Conservation (phyloP, 2,329 filamentous ascomycete genomes). For the Beauveria sp. region DNA sequence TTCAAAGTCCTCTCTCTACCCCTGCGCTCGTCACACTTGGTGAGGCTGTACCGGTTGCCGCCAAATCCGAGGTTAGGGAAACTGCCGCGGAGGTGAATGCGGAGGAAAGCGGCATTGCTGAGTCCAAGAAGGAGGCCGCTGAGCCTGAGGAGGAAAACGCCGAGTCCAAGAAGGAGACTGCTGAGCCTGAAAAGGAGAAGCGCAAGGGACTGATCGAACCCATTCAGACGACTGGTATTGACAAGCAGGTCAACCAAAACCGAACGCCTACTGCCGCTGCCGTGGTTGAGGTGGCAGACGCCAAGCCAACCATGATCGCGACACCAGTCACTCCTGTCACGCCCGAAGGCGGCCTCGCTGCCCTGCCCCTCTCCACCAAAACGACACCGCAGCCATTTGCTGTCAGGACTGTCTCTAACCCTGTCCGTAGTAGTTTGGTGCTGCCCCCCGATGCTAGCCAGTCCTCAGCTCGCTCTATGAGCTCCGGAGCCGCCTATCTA, state of each 20-base stretch:
- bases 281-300: neutral
- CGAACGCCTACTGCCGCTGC: constrained; percentile 39
- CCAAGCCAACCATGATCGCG: neutral
- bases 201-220: constrained; percentile 38
- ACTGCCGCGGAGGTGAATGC: neutral
- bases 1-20: neutral
- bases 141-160: neutral
- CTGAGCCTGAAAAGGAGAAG: neutral
- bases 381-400: constrained; percentile 22
- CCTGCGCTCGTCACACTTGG: constrained; percentile 8
- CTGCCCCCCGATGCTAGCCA: constrained; percentile 39
- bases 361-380: constrained; percentile 16
- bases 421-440: constrained; percentile 36
- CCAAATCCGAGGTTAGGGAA: neutral
- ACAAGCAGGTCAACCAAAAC: neutral
- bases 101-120: neutral
- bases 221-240: constrained; percentile 47
- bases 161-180: neutral
- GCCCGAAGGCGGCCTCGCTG: neutral
- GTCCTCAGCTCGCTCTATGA: constrained; percentile 44
- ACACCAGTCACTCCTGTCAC: constrained; percentile 8
- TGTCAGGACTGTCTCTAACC: constrained; percentile 42
- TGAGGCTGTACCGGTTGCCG: neutral
- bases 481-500: constrained; percentile 48
- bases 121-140: neutral